A percentile compares a stretch with the other conserved stretches of the same genome.
phyloP scores from a whole-genome alignment of 139 green algal genomes.

The Chlorella sorokiniana region DNA sequence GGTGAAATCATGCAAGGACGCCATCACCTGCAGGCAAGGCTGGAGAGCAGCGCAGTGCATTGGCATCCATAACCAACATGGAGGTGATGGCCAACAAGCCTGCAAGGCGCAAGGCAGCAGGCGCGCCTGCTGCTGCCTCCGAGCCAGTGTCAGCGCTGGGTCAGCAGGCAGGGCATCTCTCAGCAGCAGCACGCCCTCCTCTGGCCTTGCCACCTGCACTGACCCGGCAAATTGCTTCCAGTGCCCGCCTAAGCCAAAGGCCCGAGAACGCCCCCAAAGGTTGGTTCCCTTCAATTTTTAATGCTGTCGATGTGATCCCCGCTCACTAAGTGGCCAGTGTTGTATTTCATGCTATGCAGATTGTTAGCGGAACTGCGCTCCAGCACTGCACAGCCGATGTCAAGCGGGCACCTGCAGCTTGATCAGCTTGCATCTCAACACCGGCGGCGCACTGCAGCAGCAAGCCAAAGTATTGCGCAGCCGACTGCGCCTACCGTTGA shows the following conservation, averaged over 20 bases:
- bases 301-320: no score
- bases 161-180: no score
- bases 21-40: not conserved
- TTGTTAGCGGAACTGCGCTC: conserved; percentile 26
- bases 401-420: conserved; percentile 65
- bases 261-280: no score
- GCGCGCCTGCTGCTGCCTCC: not conserved
- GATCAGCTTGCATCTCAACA: conserved; percentile 30
- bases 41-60: conserved; percentile 3
- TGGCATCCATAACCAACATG: conserved; percentile 37
- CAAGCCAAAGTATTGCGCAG: conserved; percentile 45
- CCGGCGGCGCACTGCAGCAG: conserved; percentile 31
- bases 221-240: no score
- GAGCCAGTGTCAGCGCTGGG: not conserved
- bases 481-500: conserved; percentile 6
- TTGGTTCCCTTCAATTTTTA: no score
- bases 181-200: no score
- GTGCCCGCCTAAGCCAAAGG: no score
- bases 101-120: not conserved
- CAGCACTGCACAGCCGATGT: conserved; percentile 37
- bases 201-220: no score
- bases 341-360: conserved; percentile 1
- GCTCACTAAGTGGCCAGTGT: no score
- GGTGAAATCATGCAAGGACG: no score
- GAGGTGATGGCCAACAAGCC: not conserved